Percentiles rank a stretch among this genome's conserved stretches.
These are phyloP conservation scores for Cercospora sesami DNA, from an alignment of 2,329 filamentous ascomycete species.

Conservation along the genomic window DNA sequence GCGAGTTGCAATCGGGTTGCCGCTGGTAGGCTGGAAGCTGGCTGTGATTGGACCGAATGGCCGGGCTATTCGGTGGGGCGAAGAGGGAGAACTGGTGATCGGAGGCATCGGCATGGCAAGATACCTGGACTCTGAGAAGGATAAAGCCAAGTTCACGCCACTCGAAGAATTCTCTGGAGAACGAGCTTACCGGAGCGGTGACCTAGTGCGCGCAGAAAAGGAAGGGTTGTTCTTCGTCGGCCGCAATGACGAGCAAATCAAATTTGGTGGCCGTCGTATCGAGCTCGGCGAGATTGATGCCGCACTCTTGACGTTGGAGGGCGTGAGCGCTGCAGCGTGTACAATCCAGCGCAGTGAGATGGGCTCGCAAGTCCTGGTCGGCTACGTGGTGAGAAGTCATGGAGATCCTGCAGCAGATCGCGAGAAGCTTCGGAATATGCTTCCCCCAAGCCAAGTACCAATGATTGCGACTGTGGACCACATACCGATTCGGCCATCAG, in stretches of 20 bases:
- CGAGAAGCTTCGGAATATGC: constrained; percentile 13
- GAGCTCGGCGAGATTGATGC: constrained; percentile 18
- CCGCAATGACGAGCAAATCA: constrained; percentile 16
- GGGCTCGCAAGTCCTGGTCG: constrained; percentile 15
- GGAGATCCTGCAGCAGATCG: constrained; percentile 5
- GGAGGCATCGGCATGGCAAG: constrained; percentile 16
- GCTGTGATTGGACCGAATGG: constrained; percentile 10
- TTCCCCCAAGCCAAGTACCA: constrained; percentile 14
- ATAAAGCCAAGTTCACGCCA: constrained; percentile 11
- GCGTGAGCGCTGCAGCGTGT: constrained; percentile 12
- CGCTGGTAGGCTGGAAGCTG: constrained; percentile 13
- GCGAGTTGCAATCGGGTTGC: constrained; percentile 10
- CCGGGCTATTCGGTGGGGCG: constrained; percentile 10
- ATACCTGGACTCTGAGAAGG: constrained; percentile 16
- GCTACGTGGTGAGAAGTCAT: constrained; percentile 13
- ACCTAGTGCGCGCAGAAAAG: constrained; percentile 2
- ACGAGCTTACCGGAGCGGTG: constrained; percentile 11
- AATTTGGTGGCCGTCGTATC: constrained; percentile 12
- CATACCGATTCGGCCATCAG: constrained; percentile 10
- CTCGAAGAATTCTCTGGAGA: constrained; percentile 9
- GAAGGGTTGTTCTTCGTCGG: constrained; percentile 5
- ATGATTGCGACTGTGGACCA: constrained; percentile 13
- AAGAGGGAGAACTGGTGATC: constrained; percentile 15
- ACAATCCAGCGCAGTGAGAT: constrained; percentile 14
- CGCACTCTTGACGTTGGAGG: constrained; percentile 2